Conservation (phyloP, 495 filamentous ascomycete species). For the Hamigera avellanea region DNA sequence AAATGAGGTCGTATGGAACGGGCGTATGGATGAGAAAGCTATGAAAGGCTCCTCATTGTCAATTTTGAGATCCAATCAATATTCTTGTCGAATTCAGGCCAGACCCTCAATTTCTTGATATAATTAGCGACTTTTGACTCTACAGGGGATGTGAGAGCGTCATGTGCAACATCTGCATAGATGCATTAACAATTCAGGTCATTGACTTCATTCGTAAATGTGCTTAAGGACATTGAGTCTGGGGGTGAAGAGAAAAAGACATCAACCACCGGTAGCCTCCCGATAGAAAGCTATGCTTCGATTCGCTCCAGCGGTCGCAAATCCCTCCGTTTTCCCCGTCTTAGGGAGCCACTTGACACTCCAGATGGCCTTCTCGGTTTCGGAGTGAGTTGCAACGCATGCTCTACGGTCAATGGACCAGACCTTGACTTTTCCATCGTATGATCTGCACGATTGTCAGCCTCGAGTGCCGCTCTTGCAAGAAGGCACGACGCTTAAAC, state of each 20-base stretch:
- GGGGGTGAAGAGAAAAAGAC: not conserved
- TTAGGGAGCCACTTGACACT: constrained; percentile 81
- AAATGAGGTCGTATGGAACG: constrained; percentile 36
- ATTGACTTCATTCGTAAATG: no score
- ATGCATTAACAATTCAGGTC: no score
- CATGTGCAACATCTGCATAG: no score
- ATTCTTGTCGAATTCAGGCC: no score
- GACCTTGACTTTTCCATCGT: constrained; percentile 89
- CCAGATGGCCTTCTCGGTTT: constrained; percentile 82
- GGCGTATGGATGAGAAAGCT: not conserved
- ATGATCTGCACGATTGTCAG: constrained; percentile 37
- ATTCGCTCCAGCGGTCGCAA: constrained; percentile 75
- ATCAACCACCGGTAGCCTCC: constrained; percentile 71
- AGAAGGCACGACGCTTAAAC: constrained; percentile 9
- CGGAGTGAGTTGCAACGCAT: constrained; percentile 89
- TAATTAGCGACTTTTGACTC: no score
- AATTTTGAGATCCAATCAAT: no score
- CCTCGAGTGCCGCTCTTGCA: not conserved
- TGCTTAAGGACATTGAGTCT: no score
- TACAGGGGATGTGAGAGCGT: no score
- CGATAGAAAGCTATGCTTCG: constrained; percentile 77
- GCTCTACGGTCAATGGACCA: constrained; percentile 74
- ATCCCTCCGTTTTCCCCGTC: constrained; percentile 63
- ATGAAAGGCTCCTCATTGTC: constrained; percentile 2
- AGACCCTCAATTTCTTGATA: no score